Percentiles rank a stretch among this genome's conserved stretches.
Evolutionary conservation across 2,329 filamentous ascomycete species (phyloP).

Genomic region (Ceratocystis lukuohia): DNA sequence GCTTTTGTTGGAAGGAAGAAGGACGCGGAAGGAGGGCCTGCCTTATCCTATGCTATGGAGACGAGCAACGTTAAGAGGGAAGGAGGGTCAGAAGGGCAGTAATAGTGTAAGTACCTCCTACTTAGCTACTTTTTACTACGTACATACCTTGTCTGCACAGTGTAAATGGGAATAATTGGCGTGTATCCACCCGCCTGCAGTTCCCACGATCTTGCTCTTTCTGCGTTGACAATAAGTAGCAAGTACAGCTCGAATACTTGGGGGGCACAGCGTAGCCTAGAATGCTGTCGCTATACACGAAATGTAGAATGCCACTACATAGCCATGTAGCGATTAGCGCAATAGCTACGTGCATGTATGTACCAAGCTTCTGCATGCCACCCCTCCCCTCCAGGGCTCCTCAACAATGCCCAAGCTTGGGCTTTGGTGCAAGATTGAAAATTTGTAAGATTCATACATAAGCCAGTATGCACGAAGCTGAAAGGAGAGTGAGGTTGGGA

Average conservation of each 20-base stretch:
- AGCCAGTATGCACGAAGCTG: slow-evolving; percentile 14
- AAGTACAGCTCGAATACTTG: no score
- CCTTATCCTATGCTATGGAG: background rate
- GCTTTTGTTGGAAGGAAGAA: background rate
- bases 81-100: background rate
- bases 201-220: background rate
- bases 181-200: background rate
- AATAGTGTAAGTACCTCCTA: background rate
- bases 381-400: background rate
- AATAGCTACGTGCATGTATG: background rate
- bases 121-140: background rate
- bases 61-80: background rate
- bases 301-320: background rate
- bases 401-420: slow-evolving; percentile 12
- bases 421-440: background rate
- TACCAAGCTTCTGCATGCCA: background rate
- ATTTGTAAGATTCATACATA: background rate
- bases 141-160: background rate
- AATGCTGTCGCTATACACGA: no score
- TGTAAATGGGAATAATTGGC: background rate
- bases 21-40: background rate
- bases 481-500: slow-evolving; percentile 16
- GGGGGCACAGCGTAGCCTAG: no score
- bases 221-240: background rate
- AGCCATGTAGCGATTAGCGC: background rate